Base-by-base conservation (phyloP, 352 stramenopile species). In the Phytophthora cactorum region DNA sequence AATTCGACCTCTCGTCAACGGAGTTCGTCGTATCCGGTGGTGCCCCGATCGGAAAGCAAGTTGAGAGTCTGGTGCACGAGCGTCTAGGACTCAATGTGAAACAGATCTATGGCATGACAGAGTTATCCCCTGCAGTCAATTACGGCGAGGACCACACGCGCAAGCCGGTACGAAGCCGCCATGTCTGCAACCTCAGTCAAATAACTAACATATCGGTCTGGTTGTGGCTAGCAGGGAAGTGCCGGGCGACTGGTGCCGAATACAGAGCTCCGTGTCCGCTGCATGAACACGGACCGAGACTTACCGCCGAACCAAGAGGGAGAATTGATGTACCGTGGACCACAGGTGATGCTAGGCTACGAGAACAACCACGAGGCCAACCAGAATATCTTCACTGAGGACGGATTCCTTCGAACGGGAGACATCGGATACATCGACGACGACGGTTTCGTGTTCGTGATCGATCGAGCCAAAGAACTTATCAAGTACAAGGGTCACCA, bases 401-500 rank as follows among this genome's bases (percentile, higher is more conserved):
- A 92, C 53, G 88, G 87, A 0, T 98, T 91, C 77, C 67, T 98
- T 28, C 76, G 82, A 34, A 98, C 92, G 22, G 93, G 93, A 9
- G 93, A 98, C 75, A 80, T 98, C 29, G 91, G 83, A 6, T 89
- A 92, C 61, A 94, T 98, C 58, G 92, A 98, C 70, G 81, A 97
- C 28, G 90, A 98, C 52, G 93, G 91, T 1, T 97, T 82, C 60
- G 86, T 98, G 15, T 97, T 91, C 60, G 94, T 98, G 41, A 89
- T 91, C 1, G 94, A 98, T 66, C 77, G 95, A 27, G 74, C 92
- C 32, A 98, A 98, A 77, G 93, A 98, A 67, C 75, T 98, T 14
- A 98, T 98, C 77, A 98, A 98, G 78, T 93, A 97, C 60, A 96
- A 97, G 63, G 93, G 92, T 12, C 93, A 94, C 60, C 93, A 96